Base-by-base conservation (phyloP, 352 stramenopile genomes). In the Pythium graminicola region DNA sequence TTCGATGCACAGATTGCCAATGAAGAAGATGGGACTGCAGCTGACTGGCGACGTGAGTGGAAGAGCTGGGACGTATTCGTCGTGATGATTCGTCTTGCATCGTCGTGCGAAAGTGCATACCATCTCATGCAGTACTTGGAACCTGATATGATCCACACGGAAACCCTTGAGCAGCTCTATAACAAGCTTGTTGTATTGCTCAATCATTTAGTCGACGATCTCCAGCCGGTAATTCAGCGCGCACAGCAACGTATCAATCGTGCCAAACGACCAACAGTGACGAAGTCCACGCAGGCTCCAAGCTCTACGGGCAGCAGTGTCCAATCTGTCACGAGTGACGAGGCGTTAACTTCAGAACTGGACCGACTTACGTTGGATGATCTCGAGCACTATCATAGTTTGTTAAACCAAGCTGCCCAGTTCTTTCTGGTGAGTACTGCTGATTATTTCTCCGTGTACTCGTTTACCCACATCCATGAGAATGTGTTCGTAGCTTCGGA, bases 371-470 rank as follows among this genome's bases (percentile, higher is more conserved):
- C 55, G 17, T 23, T 44, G 2, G 78, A 76, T 10, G 76, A 89
- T 32, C 69, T 89, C 60, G 68, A 72, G 40, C 89, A 89, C 57
- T 92, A 89, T 44, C 64, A 73, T 19, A 73, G 84, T 45, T 60
- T 92, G 31, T 70, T 92, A 1, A 70, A 84, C 42, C 81, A 92
- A 49, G 73, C 73, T 3, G 69, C 81, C 8, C 71, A 85, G 48
- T 92, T 92, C 42, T 89, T 92, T 59, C 76, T 76, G 54, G 77
- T 91, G 41, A 26, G 70, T 49, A 1, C 32, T 39, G n/a, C 13
- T 53, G 10, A 17, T n/a, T 50, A 39, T 39, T 44, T 24, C 4
- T 22, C 32, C 17, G 13, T 24, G 19, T 26, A 14, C 31, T 36
- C 31, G 31, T 36, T 36, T n/a, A n/a, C n/a, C n/a, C n/a, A n/a